Evolutionary conservation across 805 yeast genomes (phyloP).

Genomic region (Pichia thaimueangensis): DNA sequence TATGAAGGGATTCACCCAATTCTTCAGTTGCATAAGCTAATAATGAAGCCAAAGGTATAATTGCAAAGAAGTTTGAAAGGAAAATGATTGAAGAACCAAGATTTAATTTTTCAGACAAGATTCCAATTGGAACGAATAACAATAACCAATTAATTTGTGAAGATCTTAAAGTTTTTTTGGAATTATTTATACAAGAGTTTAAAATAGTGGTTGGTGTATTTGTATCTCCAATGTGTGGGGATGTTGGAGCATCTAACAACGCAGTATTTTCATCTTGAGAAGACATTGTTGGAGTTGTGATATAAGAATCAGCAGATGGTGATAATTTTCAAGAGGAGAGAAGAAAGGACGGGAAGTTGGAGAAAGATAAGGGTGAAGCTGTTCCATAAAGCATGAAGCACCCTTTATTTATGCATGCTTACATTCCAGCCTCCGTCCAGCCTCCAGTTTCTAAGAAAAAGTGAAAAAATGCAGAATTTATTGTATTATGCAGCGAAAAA

Average conservation of each 20-base stretch:
- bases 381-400: too few relatives aligned
- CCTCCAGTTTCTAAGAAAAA: too few relatives aligned
- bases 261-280: slow-evolving; percentile 4
- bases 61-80: slow-evolving; percentile 76
- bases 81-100: slow-evolving; percentile 55
- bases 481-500: too few relatives aligned
- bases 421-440: too few relatives aligned
- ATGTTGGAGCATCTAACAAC: neutral
- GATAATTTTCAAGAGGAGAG: too few relatives aligned
- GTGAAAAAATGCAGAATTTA: too few relatives aligned
- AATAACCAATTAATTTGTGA: slow-evolving; percentile 68
- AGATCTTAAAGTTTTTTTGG: slow-evolving; percentile 17
- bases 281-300: slow-evolving; percentile 2
- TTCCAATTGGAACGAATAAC: slow-evolving; percentile 84
- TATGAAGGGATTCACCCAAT: slow-evolving; percentile 69
- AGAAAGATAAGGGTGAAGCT: too few relatives aligned
- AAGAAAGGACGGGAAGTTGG: too few relatives aligned
- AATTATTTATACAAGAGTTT: neutral
- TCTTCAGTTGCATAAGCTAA: slow-evolving; percentile 93
- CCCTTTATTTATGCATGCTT: too few relatives aligned
- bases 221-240: neutral
- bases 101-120: slow-evolving; percentile 57
- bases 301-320: too few relatives aligned
- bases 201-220: neutral
- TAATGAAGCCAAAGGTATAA: slow-evolving; percentile 86